Base-by-base conservation (phyloP, 352 stramenopile species). In the Pythium myriotylum region DNA sequence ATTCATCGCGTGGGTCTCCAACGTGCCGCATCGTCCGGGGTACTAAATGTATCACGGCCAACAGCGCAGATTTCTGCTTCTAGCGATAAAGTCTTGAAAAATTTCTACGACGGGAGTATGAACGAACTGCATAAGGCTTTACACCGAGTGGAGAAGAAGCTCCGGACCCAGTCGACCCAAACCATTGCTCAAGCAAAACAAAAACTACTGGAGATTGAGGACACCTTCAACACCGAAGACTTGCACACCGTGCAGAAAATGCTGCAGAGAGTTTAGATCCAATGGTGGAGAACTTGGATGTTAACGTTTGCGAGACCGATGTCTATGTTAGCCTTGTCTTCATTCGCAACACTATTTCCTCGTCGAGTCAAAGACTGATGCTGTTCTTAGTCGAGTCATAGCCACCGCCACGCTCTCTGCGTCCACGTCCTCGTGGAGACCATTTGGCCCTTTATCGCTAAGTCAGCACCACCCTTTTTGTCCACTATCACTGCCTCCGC, bases 221-320 rank as follows among this genome's bases (percentile, higher is more conserved):
- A 62, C 19, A 62, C 42, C 49, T 79, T 73, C 56, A 67, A 69
- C 52, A 72, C 68, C n/a, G 68, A 76, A 26, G 71, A 73, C 29
- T 37, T 79, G 16, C 40, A 56, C 35, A 49, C 53, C 6, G 67
- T 79, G 71, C 68, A 79, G 71, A 59, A 76, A 40, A 70, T 79
- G 68, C 53, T 76, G 5, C 57, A 72, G 40, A 57, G 67, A 13
- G 62, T 65, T 19, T 65, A n/a, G 52, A n/a, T n/a, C n/a, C n/a
- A n/a, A n/a, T n/a, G n/a, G n/a, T n/a, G n/a, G n/a, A n/a, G n/a
- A n/a, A n/a, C n/a, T n/a, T n/a, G n/a, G n/a, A n/a, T n/a, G n/a
- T n/a, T n/a, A n/a, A n/a, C n/a, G n/a, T n/a, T n/a, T n/a, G n/a
- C n/a, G n/a, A n/a, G n/a, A n/a, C n/a, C n/a, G n/a, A n/a, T n/a